Evolutionary conservation across 129 eudicot species (phyloP).

Genomic region (Smallanthus sonchifolius): DNA sequence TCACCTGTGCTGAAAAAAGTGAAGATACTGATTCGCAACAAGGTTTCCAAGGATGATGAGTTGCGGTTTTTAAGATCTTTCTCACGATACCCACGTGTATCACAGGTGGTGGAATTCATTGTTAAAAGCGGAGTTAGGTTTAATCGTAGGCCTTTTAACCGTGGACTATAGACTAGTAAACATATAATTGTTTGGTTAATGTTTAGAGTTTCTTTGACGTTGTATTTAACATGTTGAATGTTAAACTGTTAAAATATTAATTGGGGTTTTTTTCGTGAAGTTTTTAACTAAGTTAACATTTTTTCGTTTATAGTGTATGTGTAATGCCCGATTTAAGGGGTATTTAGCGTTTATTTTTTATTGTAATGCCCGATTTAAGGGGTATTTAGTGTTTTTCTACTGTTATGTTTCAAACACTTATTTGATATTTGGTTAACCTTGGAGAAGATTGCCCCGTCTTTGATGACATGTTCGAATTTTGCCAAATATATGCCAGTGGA

Average conservation of each 20-base stretch:
- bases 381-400: not conserved
- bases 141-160: no score
- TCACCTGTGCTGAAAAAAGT: conserved; percentile 12
- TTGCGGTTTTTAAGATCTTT: not conserved
- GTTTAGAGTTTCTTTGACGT: no score
- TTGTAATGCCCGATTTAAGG: not conserved
- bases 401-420: not conserved
- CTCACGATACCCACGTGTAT: not conserved
- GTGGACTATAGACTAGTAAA: no score
- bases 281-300: no score
- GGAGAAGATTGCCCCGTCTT: conserved; percentile 99
- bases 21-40: not conserved
- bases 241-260: no score
- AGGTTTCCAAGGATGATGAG: not conserved
- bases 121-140: not conserved
- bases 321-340: no score
- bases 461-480: conserved; percentile 91
- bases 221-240: no score
- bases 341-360: no score
- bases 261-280: no score
- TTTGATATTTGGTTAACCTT: conserved; percentile 54
- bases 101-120: not conserved
- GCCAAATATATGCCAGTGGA: conserved; percentile 97
- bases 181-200: no score
- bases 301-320: no score